Evolutionary conservation across 441 rosid species (phyloP).

Genomic region (Adansonia grandidieri): DNA sequence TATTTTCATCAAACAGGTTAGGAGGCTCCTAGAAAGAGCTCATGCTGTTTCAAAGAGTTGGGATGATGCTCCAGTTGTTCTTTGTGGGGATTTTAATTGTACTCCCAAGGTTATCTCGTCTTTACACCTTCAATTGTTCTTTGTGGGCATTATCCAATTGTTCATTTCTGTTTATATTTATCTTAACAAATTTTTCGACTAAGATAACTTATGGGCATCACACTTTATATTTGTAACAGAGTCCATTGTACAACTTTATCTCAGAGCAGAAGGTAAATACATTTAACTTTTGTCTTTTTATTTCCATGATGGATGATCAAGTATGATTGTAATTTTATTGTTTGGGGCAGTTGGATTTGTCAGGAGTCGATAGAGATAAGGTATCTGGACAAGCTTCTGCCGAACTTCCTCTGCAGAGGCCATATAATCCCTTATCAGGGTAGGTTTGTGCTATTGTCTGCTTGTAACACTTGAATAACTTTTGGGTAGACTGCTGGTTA

Average conservation of each 20-base stretch:
- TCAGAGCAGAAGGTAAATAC: constrained; percentile 75
- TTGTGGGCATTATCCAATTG: constrained; percentile 25
- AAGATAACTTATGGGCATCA: constrained; percentile 18
- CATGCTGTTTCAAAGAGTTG: constrained; percentile 74
- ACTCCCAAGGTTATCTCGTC: constrained; percentile 74
- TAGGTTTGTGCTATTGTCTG: constrained; percentile 32
- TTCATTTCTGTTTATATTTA: constrained; percentile 9
- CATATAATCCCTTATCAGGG: constrained; percentile 45
- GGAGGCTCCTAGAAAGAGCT: constrained; percentile 77
- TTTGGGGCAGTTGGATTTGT: constrained; percentile 70
- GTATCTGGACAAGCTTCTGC: constrained; percentile 91
- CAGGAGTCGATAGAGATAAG: constrained; percentile 72
- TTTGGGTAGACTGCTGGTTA: constrained; percentile 31
- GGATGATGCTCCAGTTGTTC: constrained; percentile 88
- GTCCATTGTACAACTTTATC: constrained; percentile 90
- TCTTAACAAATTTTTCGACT: constrained; percentile 21
- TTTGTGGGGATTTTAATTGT: constrained; percentile 96
- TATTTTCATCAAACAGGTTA: constrained; percentile 54
- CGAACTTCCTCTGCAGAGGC: constrained; percentile 46
- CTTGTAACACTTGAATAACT: constrained; percentile 20
- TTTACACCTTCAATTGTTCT: constrained; percentile 9
- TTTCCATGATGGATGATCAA: constrained; percentile 24
- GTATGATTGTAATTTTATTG: constrained; percentile 24
- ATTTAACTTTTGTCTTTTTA: background rate
- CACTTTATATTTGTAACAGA: constrained; percentile 56